phyloP scores from a whole-genome alignment of 2,329 filamentous ascomycete genomes.

The Diaporthe sp. region DNA sequence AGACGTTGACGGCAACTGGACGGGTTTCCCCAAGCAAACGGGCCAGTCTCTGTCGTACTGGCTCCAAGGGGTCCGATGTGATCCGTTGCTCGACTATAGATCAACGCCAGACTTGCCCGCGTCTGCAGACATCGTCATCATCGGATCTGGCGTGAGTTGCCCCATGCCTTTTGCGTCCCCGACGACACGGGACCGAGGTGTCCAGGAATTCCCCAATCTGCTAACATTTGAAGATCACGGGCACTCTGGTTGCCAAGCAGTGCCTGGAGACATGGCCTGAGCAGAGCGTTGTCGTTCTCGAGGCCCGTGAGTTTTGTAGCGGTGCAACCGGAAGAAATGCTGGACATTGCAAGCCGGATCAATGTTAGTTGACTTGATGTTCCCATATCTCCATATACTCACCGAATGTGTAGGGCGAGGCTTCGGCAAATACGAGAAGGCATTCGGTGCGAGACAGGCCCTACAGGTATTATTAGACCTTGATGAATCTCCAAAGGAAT shows the following conservation, averaged over 20 bases:
- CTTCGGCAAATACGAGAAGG: constrained; percentile 23
- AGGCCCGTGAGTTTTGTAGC: constrained; percentile 40
- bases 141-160: constrained; percentile 20
- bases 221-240: constrained; percentile 29
- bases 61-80: constrained; percentile 4
- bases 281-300: constrained; percentile 39
- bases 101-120: background rate
- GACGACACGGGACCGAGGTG: fast-evolving
- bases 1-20: constrained; percentile 3
- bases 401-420: background rate
- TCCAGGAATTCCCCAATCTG: fast-evolving
- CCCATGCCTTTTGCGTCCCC: background rate
- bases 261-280: constrained; percentile 39
- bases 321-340: constrained; percentile 39
- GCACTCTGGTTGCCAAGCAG: constrained; percentile 36
- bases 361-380: background rate
- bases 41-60: constrained; percentile 19
- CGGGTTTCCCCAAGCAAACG: background rate
- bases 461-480: background rate
- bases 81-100: constrained; percentile 3
- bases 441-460: constrained; percentile 6
- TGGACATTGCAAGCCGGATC: constrained; percentile 25
- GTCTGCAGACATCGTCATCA: constrained; percentile 8
- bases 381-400: fast-evolving
- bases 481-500: too few species aligned